Conservation (phyloP, 2,329 filamentous ascomycete species). For the Aureobasidium sp. region DNA sequence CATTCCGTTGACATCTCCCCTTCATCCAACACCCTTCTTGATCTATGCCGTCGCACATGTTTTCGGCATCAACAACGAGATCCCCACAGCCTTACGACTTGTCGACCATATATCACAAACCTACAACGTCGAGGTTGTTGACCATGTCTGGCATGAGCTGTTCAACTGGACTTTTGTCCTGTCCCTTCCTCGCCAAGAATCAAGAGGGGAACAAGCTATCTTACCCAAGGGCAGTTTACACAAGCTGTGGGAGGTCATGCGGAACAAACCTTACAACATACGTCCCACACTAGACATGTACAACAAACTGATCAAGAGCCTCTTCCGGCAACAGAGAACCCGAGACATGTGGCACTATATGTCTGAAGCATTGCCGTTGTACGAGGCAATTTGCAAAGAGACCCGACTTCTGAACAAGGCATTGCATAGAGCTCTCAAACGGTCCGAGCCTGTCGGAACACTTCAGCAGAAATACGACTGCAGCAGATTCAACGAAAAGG, state of each 20-base stretch:
- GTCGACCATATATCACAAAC: constrained; percentile 56
- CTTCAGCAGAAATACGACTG: constrained; percentile 7
- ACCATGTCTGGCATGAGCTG: constrained; percentile 57
- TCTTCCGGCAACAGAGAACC: constrained; percentile 17
- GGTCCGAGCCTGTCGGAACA: not conserved
- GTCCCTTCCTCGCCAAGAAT: constrained; percentile 29
- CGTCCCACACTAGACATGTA: constrained; percentile 53
- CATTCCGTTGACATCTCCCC: constrained; percentile 42
- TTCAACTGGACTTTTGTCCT: constrained; percentile 61
- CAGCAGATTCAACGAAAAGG: not conserved
- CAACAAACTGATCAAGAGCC: constrained; percentile 30
- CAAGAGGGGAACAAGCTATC: constrained; percentile 20
- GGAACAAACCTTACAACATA: constrained; percentile 49
- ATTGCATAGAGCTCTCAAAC: not conserved
- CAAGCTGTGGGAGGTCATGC: constrained; percentile 55
- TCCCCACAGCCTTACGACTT: constrained; percentile 52
- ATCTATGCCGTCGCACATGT: constrained; percentile 61
- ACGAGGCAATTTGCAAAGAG: not conserved
- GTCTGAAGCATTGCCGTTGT: constrained; percentile 20
- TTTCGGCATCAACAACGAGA: constrained; percentile 59
- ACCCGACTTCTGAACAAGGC: not conserved
- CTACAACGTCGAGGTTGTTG: constrained; percentile 53
- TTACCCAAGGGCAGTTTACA: constrained; percentile 42
- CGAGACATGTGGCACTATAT: constrained; percentile 22
- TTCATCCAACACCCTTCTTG: constrained; percentile 53